phyloP scores from a whole-genome alignment of 2,329 filamentous ascomycete genomes.

The Phaeosphaeria sp. region DNA sequence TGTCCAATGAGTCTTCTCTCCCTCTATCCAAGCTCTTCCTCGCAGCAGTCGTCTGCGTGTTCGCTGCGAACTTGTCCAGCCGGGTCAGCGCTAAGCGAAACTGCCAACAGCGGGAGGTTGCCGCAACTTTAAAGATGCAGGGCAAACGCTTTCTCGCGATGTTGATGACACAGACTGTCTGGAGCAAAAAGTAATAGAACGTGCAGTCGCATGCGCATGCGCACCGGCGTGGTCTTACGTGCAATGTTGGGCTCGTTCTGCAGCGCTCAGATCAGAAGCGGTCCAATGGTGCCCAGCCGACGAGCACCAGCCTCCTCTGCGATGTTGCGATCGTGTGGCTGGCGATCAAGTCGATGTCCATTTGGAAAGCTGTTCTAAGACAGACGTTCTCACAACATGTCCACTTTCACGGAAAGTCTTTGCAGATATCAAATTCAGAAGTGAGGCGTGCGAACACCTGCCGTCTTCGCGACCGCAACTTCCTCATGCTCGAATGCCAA shows the following conservation, averaged over 20 bases:
- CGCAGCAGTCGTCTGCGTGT: background rate
- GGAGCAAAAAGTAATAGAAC: conserved; percentile 4
- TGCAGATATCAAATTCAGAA: conserved; percentile 5
- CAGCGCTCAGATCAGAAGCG: background rate
- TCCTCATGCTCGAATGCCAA: conserved; percentile 22
- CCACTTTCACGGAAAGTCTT: background rate
- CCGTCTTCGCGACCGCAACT: conserved; percentile 22
- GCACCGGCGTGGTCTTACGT: conserved; percentile 28
- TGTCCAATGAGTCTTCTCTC: background rate
- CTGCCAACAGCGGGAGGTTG: conserved; percentile 16
- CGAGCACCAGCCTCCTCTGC: conserved; percentile 19
- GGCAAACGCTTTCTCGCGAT: conserved; percentile 10
- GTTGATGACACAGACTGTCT: conserved; percentile 1
- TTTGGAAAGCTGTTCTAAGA: background rate
- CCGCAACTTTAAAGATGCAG: conserved; percentile 22
- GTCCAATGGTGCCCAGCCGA: conserved; percentile 9
- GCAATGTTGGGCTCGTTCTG: conserved; percentile 35
- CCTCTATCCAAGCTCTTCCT: background rate
- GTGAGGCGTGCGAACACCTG: conserved; percentile 13
- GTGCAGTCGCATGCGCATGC: conserved; percentile 16
- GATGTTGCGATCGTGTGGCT: conserved; percentile 17
- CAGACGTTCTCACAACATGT: background rate
- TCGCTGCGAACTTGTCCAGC: background rate
- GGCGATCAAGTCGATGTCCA: background rate
- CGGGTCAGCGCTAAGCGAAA: conserved; percentile 15